Evolutionary conservation across 768 basidiomycete genomes (phyloP).

Genomic region (Lactarius akahatsu): DNA sequence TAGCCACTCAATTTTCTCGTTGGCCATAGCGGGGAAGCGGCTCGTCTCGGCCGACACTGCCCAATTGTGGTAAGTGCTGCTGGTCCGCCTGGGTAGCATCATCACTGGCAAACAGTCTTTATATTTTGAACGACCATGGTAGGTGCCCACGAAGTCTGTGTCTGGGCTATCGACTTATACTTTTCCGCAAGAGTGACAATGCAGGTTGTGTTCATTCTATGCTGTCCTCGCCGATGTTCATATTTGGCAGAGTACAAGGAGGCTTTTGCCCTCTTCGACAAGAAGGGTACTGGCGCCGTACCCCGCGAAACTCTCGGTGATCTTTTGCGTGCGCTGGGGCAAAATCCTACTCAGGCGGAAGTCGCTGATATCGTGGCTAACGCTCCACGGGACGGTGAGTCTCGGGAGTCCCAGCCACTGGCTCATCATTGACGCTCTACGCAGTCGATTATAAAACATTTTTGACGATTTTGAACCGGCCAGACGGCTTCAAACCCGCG

Average conservation of each 20-base stretch:
- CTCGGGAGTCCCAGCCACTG: neutral
- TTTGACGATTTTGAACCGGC: slow-evolving; percentile 85
- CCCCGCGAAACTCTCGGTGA: slow-evolving; percentile 89
- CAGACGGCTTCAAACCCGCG: slow-evolving; percentile 96
- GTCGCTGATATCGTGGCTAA: slow-evolving; percentile 74
- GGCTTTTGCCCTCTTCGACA: slow-evolving; percentile 97
- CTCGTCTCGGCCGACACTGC: neutral
- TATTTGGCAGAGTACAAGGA: slow-evolving; percentile 79
- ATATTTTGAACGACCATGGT: slow-evolving; percentile 15
- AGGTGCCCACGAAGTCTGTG: slow-evolving; percentile 3
- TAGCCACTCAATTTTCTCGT: neutral
- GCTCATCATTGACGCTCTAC: slow-evolving; percentile 4
- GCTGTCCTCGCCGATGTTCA: slow-evolving; percentile 2
- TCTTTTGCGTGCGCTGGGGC: slow-evolving; percentile 88
- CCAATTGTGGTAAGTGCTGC: slow-evolving; percentile 7
- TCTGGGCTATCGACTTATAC: slow-evolving; percentile 1
- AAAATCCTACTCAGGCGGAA: slow-evolving; percentile 99
- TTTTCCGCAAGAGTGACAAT: slow-evolving; percentile 47
- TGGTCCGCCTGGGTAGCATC: neutral
- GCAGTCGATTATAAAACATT: slow-evolving; percentile 93
- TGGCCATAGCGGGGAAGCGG: neutral
- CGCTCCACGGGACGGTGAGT: slow-evolving; percentile 76
- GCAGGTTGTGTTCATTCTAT: slow-evolving; percentile 39
- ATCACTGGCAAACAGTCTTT: neutral
- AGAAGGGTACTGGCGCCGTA: slow-evolving; percentile 89